phyloP scores from a whole-genome alignment of 73 alveolate genomes.

The Paramecium biaurelia region DNA sequence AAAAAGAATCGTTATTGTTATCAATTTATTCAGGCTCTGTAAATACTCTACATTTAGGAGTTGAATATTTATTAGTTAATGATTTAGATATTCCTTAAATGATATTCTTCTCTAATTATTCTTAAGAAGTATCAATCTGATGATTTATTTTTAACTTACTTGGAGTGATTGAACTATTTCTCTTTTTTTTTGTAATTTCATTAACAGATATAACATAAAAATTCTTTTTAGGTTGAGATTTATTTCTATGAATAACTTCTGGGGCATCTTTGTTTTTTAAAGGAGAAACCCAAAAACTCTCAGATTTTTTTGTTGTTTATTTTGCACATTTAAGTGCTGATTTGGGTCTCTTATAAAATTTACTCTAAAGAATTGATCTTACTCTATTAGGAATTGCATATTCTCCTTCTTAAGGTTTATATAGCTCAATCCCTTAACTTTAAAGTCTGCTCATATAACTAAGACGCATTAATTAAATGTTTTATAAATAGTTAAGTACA shows the following conservation, averaged over 20 bases:
- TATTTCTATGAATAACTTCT: not conserved
- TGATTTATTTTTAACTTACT: not conserved
- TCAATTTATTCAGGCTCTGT: not conserved
- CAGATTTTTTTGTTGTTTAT: not conserved
- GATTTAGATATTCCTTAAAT: not conserved
- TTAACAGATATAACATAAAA: not conserved
- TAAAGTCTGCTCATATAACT: not conserved
- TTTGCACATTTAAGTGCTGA: not conserved
- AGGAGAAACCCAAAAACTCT: not conserved
- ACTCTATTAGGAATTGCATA: not conserved
- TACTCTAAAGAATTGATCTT: not conserved
- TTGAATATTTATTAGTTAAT: not conserved
- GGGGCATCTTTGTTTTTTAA: not conserved
- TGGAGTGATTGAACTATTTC: not conserved
- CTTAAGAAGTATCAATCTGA: not conserved
- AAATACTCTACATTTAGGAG: not conserved
- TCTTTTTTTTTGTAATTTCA: not conserved
- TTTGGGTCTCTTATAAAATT: not conserved
- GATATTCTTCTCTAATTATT: not conserved
- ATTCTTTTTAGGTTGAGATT: slow-evolving; percentile 18
- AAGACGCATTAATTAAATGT: not conserved
- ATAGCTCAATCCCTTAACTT: not conserved
- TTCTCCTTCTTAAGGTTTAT: not conserved
- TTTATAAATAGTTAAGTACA: not conserved
- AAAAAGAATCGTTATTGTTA: not conserved